Conservation (phyloP, 2,329 filamentous ascomycete species). For the Didymella arachidicola region DNA sequence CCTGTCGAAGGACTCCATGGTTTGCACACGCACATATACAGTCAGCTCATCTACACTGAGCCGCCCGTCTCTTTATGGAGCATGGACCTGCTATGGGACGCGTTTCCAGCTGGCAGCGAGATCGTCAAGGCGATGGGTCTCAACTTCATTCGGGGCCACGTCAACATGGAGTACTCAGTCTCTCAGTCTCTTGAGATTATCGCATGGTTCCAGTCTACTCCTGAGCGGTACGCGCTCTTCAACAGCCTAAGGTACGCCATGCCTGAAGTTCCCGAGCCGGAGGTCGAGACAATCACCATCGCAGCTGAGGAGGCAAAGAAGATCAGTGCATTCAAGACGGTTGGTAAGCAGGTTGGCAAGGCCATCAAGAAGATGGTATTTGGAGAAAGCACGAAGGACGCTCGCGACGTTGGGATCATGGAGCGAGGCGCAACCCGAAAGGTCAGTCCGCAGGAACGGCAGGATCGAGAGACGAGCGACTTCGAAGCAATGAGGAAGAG, state of each 20-base stretch:
- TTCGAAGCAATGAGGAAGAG: constrained; percentile 3
- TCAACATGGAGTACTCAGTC: constrained; percentile 15
- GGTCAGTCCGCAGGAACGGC: constrained; percentile 4
- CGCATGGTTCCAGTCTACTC: constrained; percentile 3
- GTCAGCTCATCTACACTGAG: constrained; percentile 21
- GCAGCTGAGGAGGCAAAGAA: not conserved
- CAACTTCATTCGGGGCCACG: constrained; percentile 27
- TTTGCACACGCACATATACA: constrained; percentile 27
- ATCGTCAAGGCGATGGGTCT: constrained; percentile 26
- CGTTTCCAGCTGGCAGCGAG: constrained; percentile 21
- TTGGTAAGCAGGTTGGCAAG: not conserved
- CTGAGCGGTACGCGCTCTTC: constrained; percentile 8
- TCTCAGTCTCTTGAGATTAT: constrained; percentile 1
- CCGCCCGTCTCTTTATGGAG: constrained; percentile 18
- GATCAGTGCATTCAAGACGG: not conserved
- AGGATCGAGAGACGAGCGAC: constrained; percentile 3
- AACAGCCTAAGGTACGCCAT: not conserved
- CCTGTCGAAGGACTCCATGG: constrained; percentile 23
- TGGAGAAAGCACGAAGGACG: not conserved
- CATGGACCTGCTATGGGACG: constrained; percentile 29
- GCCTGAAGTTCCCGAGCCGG: not conserved
- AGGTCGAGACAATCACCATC: not conserved
- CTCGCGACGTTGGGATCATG: not conserved
- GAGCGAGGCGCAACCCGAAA: constrained; percentile 9
- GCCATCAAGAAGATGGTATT: not conserved